Conservation (phyloP, 1,139 yeast genomes). For the Eremothecium sinecaudum region DNA sequence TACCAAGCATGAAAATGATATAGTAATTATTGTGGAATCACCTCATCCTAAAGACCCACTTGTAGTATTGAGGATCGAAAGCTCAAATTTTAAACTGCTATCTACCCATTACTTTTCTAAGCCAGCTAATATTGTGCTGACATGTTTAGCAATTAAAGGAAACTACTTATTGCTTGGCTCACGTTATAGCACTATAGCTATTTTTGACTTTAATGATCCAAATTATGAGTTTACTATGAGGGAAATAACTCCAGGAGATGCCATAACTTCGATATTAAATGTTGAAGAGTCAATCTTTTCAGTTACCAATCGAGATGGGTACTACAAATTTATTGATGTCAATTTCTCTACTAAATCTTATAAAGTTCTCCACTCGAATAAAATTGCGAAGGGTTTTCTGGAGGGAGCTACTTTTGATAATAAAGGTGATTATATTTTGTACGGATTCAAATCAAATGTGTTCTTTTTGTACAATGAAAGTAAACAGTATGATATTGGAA, state of each 20-base stretch:
- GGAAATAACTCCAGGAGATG: conserved; percentile 61
- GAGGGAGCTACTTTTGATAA: conserved; percentile 55
- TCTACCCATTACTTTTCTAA: conserved; percentile 23
- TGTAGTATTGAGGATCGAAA: conserved; percentile 36
- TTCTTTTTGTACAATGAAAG: conserved; percentile 83
- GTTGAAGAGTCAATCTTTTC: conserved; percentile 26
- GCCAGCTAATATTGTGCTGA: conserved; percentile 49
- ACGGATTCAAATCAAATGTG: conserved; percentile 73
- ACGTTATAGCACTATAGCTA: conserved; percentile 55
- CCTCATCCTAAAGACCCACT: conserved; percentile 59
- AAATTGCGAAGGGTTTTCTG: conserved; percentile 62
- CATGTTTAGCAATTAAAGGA: conserved; percentile 42
- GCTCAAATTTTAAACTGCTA: conserved; percentile 20
- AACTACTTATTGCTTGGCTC: conserved; percentile 55
- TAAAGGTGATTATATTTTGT: conserved; percentile 47
- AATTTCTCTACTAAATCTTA: conserved; percentile 12
- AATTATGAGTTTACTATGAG: conserved; percentile 31
- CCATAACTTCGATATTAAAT: conserved; percentile 47
- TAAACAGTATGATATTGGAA: conserved; percentile 56
- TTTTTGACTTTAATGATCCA: conserved; percentile 37
- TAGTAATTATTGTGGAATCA: conserved; percentile 46
- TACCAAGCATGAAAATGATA: conserved; percentile 22
- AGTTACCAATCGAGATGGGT: conserved; percentile 58
- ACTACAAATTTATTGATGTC: conserved; percentile 35
- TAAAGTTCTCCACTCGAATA: conserved; percentile 46